Conservation (phyloP, 306 rosid species). For the Sphenostylis stenocarpa region DNA sequence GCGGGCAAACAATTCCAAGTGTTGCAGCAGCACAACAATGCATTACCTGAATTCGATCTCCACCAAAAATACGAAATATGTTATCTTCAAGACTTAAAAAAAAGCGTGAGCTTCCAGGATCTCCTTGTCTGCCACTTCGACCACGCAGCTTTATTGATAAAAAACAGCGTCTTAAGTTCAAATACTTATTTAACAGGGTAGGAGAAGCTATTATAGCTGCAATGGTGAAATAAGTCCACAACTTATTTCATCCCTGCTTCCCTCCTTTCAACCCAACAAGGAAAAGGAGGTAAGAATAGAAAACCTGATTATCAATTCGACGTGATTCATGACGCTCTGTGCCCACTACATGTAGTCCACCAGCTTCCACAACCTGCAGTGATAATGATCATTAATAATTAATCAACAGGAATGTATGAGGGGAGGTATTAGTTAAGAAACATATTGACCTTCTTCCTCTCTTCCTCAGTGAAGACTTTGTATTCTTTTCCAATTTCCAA, state of each 20-base stretch:
- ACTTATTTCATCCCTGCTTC: neutral
- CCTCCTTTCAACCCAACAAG: slow-evolving; percentile 13
- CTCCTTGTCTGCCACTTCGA: slow-evolving; percentile 97
- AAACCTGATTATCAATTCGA: slow-evolving; percentile 93
- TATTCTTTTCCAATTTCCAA: slow-evolving; percentile 78
- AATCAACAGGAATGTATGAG: slow-evolving; percentile 18
- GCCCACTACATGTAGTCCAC: slow-evolving; percentile 96
- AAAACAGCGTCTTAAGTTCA: slow-evolving; percentile 30
- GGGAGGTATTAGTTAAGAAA: slow-evolving; percentile 17
- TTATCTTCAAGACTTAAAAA: slow-evolving; percentile 98
- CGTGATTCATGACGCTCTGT: slow-evolving; percentile 98
- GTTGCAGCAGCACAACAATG: slow-evolving; percentile 29
- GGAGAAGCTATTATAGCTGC: neutral
- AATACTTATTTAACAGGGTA: slow-evolving; percentile 20
- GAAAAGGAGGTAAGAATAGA: slow-evolving; percentile 26
- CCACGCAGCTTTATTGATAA: slow-evolving; percentile 73
- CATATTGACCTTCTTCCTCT: slow-evolving; percentile 71
- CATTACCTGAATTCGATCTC: slow-evolving; percentile 90
- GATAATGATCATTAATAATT: slow-evolving; percentile 25
- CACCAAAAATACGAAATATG: slow-evolving; percentile 94
- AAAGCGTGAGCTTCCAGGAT: slow-evolving; percentile 96
- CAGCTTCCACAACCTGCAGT: slow-evolving; percentile 88
- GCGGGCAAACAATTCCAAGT: slow-evolving; percentile 20
- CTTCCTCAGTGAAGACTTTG: slow-evolving; percentile 86
- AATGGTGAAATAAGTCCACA: slow-evolving; percentile 1